These are phyloP conservation scores for Ramaria sp. DNA, from an alignment of 768 basidiomycete genomes.

Conservation along the genomic window DNA sequence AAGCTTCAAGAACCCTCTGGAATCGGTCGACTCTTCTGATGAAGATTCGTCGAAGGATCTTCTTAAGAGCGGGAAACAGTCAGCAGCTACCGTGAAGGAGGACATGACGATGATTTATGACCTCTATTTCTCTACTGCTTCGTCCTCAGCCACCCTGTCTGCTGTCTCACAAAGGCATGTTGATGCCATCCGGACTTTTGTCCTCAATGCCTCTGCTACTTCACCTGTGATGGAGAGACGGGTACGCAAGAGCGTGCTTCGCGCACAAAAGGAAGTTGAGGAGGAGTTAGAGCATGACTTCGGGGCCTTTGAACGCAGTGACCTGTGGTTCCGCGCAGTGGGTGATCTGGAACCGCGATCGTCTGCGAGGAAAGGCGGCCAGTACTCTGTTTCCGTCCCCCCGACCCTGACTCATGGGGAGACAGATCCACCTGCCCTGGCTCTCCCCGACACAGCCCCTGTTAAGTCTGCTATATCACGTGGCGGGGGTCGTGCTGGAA, in stretches of 20 bases:
- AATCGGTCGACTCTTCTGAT: constrained; percentile 58
- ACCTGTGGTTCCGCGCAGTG: constrained; percentile 86
- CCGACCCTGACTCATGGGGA: background rate
- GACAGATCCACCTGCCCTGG: background rate
- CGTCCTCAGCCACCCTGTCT: constrained; percentile 46
- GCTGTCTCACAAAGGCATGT: constrained; percentile 63
- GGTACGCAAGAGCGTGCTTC: constrained; percentile 69
- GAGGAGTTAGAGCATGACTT: constrained; percentile 89
- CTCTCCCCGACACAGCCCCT: background rate
- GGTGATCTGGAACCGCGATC: constrained; percentile 34
- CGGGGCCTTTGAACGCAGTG: constrained; percentile 76
- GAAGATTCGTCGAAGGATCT: constrained; percentile 48
- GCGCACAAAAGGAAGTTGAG: constrained; percentile 79
- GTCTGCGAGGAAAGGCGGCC: background rate
- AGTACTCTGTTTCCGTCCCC: background rate
- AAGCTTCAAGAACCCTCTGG: constrained; percentile 94
- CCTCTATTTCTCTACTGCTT: constrained; percentile 64
- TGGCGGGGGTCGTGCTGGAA: background rate
- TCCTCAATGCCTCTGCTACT: constrained; percentile 35
- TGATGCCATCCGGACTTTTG: constrained; percentile 58
- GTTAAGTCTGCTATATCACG: background rate
- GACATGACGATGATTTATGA: constrained; percentile 87
- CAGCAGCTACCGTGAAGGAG: constrained; percentile 58
- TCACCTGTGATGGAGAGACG: constrained; percentile 36
- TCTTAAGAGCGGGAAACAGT: constrained; percentile 12